Evolutionary conservation across 2,329 filamentous ascomycete species (phyloP).

Genomic region (Dissoconium aciculare): DNA sequence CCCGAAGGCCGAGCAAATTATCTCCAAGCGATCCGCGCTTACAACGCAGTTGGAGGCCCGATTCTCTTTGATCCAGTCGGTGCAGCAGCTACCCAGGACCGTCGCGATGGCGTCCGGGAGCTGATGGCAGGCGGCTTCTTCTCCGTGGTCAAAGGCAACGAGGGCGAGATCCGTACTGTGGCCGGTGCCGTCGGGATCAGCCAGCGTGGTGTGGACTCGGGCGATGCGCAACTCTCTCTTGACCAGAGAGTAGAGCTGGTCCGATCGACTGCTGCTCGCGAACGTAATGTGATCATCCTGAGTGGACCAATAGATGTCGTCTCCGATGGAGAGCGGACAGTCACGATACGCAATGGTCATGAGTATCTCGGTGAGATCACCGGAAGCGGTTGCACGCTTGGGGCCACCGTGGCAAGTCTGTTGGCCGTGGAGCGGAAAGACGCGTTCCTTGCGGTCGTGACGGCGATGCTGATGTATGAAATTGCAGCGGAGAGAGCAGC

Average conservation of each 20-base stretch:
- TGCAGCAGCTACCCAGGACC: constrained; percentile 63
- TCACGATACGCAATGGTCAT: constrained; percentile 64
- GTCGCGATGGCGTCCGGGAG: constrained; percentile 53
- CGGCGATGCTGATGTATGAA: constrained; percentile 64
- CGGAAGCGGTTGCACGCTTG: constrained; percentile 66
- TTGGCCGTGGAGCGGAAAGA: constrained; percentile 49
- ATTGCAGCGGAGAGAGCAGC: constrained; percentile 57
- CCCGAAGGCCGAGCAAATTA: constrained; percentile 60
- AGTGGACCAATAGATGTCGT: constrained; percentile 67
- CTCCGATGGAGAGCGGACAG: constrained; percentile 55
- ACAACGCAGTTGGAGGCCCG: constrained; percentile 62
- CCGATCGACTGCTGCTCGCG: constrained; percentile 47
- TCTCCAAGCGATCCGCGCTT: constrained; percentile 57
- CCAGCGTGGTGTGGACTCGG: constrained; percentile 77
- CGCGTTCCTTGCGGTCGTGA: constrained; percentile 56
- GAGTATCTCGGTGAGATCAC: constrained; percentile 54
- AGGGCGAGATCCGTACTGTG: constrained; percentile 68
- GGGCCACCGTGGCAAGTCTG: constrained; percentile 64
- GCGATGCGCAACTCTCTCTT: constrained; percentile 37
- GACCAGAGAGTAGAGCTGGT: constrained; percentile 49
- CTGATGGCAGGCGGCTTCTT: constrained; percentile 64
- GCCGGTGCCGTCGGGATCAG: constrained; percentile 39
- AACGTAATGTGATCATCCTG: constrained; percentile 62
- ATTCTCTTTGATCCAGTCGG: constrained; percentile 83
- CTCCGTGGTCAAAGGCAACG: constrained; percentile 86